Evolutionary conservation across 2,329 filamentous ascomycete genomes (phyloP).

Genomic region (Eutypa lata): DNA sequence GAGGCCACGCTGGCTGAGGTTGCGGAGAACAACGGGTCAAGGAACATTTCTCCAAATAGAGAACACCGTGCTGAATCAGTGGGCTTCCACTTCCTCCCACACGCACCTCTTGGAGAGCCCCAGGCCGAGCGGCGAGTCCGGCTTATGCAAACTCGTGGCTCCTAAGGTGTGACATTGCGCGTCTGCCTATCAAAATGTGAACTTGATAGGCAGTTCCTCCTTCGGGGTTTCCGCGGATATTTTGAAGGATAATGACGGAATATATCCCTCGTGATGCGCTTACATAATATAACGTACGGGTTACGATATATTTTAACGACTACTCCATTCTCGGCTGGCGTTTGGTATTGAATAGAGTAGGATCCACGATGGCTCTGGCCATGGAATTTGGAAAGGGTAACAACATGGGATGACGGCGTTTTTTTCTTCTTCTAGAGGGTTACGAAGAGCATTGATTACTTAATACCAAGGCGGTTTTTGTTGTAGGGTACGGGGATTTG

Average conservation of each 20-base stretch:
- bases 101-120: constrained; percentile 17
- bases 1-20: constrained; percentile 14
- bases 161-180: not conserved
- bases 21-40: constrained; percentile 11
- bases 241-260: not conserved
- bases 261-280: not conserved
- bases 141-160: constrained; percentile 4
- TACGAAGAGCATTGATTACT: not conserved
- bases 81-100: constrained; percentile 26
- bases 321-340: not conserved
- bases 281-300: not conserved
- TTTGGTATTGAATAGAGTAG: not conserved
- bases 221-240: not conserved
- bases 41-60: constrained; percentile 17
- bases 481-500: not conserved
- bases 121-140: constrained; percentile 20
- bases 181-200: too few species aligned
- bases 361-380: not conserved
- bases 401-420: not conserved
- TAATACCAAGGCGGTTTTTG: not conserved
- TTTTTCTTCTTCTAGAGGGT: not conserved
- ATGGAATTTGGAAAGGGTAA: not conserved
- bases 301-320: not conserved
- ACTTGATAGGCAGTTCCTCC: too few species aligned
- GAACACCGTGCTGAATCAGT: constrained; percentile 18